Conservation (phyloP, 2,329 filamentous ascomycete species). For the Fusarium sororula region DNA sequence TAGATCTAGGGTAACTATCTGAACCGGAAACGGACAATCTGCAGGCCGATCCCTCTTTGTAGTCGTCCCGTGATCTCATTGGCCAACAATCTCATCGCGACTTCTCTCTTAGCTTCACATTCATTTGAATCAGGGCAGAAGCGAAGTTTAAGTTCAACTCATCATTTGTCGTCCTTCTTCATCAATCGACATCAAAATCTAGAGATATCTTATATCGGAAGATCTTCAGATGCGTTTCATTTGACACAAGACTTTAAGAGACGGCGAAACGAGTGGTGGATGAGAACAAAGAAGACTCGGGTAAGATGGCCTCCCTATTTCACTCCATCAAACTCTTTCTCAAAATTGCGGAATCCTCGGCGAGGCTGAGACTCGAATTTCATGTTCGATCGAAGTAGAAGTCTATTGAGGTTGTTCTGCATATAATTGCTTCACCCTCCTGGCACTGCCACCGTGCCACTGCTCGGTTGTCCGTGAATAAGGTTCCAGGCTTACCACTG, state of each 20-base stretch:
- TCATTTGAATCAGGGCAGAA: constrained; percentile 17
- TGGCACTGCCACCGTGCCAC: neutral
- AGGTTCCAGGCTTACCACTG: constrained; percentile 16
- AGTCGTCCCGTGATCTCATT: constrained; percentile 27
- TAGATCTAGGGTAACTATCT: constrained; percentile 19
- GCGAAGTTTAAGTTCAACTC: constrained; percentile 21
- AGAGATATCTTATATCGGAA: neutral
- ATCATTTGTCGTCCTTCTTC: constrained; percentile 9
- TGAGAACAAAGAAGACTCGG: constrained; percentile 23
- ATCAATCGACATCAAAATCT: neutral
- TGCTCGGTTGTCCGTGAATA: constrained; percentile 10
- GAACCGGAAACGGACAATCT: constrained; percentile 39
- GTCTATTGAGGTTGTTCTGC: neutral
- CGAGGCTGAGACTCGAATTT: too few relatives aligned
- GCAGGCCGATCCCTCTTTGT: constrained; percentile 11
- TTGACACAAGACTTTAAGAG: neutral
- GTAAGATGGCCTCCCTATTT: constrained; percentile 16
- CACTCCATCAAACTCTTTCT: neutral
- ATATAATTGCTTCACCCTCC: neutral
- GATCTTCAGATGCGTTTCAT: neutral
- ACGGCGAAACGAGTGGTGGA: neutral
- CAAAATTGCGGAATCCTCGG: neutral
- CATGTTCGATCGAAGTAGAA: neutral
- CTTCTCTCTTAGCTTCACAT: constrained; percentile 31
- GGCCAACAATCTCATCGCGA: constrained; percentile 34